Evolutionary conservation across 306 rosid species (phyloP).

Genomic region (Hippophae gyantsensis): DNA sequence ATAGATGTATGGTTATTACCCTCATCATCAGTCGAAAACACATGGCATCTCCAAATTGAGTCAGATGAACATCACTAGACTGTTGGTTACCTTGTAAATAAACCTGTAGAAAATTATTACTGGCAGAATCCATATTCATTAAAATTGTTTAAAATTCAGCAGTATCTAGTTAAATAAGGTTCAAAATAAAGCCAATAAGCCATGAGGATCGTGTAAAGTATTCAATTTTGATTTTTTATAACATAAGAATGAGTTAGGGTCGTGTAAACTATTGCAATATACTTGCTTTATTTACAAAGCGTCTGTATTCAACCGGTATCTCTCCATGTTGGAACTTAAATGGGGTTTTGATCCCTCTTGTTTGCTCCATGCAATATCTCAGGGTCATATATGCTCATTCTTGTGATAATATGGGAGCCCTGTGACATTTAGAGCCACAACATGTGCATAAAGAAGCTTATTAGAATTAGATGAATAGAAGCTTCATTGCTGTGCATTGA

Average conservation of each 20-base stretch:
- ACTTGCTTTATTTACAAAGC: not conserved
- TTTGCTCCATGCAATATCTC: not conserved
- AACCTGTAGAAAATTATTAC: not conserved
- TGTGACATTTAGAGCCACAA: not conserved
- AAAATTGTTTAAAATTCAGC: not conserved
- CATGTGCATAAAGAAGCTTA: not conserved
- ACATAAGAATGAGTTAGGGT: not conserved
- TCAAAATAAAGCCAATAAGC: not conserved
- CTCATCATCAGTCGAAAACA: not conserved
- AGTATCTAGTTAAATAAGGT: too few relatives aligned
- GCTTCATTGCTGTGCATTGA: not conserved
- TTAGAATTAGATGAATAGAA: constrained; percentile 1
- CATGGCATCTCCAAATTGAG: not conserved
- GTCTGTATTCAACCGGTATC: not conserved
- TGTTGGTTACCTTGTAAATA: not conserved
- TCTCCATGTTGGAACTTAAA: not conserved
- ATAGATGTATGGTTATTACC: not conserved
- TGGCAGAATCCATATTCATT: not conserved
- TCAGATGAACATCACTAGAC: not conserved
- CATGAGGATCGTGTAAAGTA: not conserved
- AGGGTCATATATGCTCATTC: not conserved
- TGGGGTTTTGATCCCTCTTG: not conserved
- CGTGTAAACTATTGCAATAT: not conserved
- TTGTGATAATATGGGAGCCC: constrained; percentile 3
- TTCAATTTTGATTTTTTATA: not conserved